phyloP scores from a whole-genome alignment of 495 filamentous ascomycete genomes.

The Lophiotrema nucula region DNA sequence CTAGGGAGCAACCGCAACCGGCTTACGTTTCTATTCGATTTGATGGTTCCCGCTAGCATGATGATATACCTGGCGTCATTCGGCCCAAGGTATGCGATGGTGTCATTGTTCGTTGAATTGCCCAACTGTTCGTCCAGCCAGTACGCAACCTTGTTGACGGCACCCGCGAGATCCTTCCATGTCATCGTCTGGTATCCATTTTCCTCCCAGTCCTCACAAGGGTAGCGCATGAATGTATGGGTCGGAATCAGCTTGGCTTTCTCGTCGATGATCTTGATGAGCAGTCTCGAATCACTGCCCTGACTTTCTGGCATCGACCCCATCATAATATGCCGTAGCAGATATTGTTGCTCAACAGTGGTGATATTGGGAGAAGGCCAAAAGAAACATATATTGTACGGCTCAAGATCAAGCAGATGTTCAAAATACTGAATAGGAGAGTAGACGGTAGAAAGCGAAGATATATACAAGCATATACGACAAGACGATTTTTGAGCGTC shows the following conservation, averaged over 20 bases:
- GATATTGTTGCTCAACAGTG: no score
- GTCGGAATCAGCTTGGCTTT: conserved; percentile 11
- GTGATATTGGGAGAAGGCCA: no score
- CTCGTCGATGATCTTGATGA: conserved; percentile 1
- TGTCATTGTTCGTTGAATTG: conserved; percentile 28
- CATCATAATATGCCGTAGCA: no score
- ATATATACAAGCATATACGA: no score
- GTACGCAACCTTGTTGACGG: conserved; percentile 21
- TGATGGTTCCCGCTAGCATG: conserved; percentile 43
- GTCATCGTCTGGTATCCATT: conserved; percentile 13
- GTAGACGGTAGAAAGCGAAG: no score
- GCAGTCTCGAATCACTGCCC: not conserved
- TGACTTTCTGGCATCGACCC: not conserved
- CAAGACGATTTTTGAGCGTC: no score
- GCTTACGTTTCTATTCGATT: conserved; percentile 38
- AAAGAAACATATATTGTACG: no score
- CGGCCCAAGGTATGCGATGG: conserved; percentile 45
- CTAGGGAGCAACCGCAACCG: no score
- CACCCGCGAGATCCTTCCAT: conserved; percentile 4
- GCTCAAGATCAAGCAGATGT: no score
- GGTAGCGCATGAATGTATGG: conserved; percentile 16
- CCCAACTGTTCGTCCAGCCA: conserved; percentile 17
- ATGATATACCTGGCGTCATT: conserved; percentile 43
- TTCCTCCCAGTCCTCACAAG: conserved; percentile 5
- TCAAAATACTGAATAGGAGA: no score